Evolutionary conservation across 768 basidiomycete species (phyloP).

Genomic region (Myochromella boudieri): DNA sequence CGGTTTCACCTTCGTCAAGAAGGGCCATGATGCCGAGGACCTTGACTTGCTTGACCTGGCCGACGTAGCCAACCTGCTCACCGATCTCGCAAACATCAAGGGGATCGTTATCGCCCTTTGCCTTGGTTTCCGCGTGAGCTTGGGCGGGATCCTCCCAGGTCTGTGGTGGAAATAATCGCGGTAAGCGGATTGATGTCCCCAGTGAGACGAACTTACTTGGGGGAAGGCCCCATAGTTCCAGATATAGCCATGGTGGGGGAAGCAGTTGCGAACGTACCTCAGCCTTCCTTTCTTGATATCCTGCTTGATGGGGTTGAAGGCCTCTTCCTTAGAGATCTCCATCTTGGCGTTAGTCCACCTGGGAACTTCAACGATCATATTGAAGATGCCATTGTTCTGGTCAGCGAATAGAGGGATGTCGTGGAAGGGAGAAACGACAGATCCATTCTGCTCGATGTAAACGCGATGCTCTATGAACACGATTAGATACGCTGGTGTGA

Average conservation of each 20-base stretch:
- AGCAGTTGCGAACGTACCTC: slow-evolving; percentile 98
- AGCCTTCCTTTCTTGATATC: slow-evolving; percentile 96
- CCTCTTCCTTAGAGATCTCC: slow-evolving; percentile 98
- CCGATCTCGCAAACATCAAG: slow-evolving; percentile 99
- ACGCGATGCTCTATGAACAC: slow-evolving; percentile 81
- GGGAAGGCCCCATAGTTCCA: slow-evolving; percentile 99
- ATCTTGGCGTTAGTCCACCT: slow-evolving; percentile 99
- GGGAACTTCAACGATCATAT: slow-evolving; percentile 98
- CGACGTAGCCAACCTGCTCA: slow-evolving; percentile 95
- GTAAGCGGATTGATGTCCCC: too few species aligned
- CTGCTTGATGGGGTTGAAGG: slow-evolving; percentile 99
- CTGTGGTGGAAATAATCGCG: slow-evolving; percentile 41
- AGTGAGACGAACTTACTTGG: slow-evolving; percentile 54
- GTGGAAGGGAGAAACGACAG: slow-evolving; percentile 85
- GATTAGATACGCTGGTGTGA: slow-evolving; percentile 20
- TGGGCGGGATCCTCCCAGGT: slow-evolving; percentile 96
- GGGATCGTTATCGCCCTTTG: slow-evolving; percentile 98
- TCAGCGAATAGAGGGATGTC: slow-evolving; percentile 99
- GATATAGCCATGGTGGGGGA: slow-evolving; percentile 99
- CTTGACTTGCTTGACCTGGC: slow-evolving; percentile 99
- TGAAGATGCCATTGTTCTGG: slow-evolving; percentile 91
- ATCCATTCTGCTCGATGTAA: slow-evolving; percentile 87
- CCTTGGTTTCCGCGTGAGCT: slow-evolving; percentile 95
- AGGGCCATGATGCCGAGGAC: slow-evolving; percentile 99
- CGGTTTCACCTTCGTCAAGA: slow-evolving; percentile 98